These are phyloP conservation scores for Coemansia reversa DNA, from an alignment of 192 early-diverging fungal genomes.

Conservation along the genomic window DNA sequence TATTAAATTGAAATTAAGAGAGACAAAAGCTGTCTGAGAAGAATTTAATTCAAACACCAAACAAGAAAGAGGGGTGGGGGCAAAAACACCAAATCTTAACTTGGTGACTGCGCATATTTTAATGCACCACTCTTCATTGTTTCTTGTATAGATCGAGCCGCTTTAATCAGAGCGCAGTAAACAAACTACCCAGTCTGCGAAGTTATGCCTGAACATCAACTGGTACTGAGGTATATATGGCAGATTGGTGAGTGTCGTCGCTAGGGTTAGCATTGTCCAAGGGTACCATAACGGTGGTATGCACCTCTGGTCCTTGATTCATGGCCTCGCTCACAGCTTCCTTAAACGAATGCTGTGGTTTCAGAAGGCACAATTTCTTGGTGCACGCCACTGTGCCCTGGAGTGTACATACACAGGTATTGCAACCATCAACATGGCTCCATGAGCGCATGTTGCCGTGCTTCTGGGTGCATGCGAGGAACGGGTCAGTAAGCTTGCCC, in stretches of 20 bases:
- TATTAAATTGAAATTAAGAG: too few species aligned
- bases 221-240: conserved; percentile 24
- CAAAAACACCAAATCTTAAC: not conserved
- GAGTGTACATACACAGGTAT: conserved; percentile 36
- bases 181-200: not conserved
- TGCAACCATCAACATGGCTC: conserved; percentile 36
- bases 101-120: conserved; percentile 35
- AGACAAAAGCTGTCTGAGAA: not conserved
- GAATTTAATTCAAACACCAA: conserved; percentile 4
- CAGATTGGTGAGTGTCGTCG: not conserved
- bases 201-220: conserved; percentile 19
- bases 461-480: conserved; percentile 29
- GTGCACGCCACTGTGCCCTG: conserved; percentile 37
- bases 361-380: conserved; percentile 32
- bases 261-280: conserved; percentile 1
- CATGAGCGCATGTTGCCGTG: conserved; percentile 31
- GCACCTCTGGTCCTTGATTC: conserved; percentile 7
- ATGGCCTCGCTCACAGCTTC: conserved; percentile 5
- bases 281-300: conserved; percentile 26
- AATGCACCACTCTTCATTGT: not conserved
- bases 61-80: conserved; percentile 10
- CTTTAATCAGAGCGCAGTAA: too few species aligned
- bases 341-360: not conserved
- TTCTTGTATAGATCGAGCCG: not conserved
- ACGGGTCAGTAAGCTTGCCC: conserved; percentile 27